phyloP scores from a whole-genome alignment of 1,284 basidiomycete species.

The Sporisorium graminicola region DNA sequence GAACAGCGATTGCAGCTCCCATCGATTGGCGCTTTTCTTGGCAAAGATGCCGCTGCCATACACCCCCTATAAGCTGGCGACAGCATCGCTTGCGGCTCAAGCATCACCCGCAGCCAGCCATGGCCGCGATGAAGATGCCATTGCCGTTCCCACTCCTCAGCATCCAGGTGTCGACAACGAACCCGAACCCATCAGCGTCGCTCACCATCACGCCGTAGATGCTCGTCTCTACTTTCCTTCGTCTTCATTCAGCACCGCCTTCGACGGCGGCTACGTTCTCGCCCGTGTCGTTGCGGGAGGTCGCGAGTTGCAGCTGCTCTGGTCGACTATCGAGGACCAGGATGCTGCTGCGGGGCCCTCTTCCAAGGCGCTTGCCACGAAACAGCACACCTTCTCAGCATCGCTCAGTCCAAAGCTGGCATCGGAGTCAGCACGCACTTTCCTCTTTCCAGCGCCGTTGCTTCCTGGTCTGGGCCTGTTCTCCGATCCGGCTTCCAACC shows the following conservation, averaged over 20 bases:
- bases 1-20: neutral
- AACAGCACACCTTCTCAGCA: constrained; percentile 23
- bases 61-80: constrained; percentile 48
- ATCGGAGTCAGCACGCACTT: constrained; percentile 33
- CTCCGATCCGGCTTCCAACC: constrained; percentile 37
- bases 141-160: constrained; percentile 46
- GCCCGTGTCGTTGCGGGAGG: constrained; percentile 52
- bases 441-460: constrained; percentile 59
- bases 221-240: constrained; percentile 48
- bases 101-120: constrained; percentile 13
- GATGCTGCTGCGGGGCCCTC: constrained; percentile 18
- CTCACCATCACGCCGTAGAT: constrained; percentile 41
- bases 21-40: neutral
- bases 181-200: constrained; percentile 21
- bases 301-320: constrained; percentile 54
- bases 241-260: neutral
- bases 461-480: constrained; percentile 51
- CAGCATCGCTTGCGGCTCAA: constrained; percentile 35
- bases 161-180: constrained; percentile 42
- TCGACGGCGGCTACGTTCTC: constrained; percentile 44
- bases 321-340: constrained; percentile 26
- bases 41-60: constrained; percentile 42
- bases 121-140: constrained; percentile 28
- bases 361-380: constrained; percentile 19
- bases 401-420: constrained; percentile 28